Evolutionary conservation across 345 rosid species (phyloP).

Genomic region (Rhizophora apiculata): DNA sequence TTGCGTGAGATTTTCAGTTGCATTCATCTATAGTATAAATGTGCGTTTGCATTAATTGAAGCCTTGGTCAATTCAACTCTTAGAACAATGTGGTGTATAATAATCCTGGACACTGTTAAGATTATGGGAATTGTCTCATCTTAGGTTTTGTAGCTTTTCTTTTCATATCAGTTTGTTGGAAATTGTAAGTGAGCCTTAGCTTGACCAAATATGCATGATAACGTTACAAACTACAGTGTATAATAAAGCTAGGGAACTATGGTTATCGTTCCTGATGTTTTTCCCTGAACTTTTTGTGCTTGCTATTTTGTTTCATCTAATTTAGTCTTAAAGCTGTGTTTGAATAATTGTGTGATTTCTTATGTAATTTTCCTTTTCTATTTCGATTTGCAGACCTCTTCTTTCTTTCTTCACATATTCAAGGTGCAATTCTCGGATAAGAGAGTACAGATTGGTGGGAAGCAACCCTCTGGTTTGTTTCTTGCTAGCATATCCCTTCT

Average conservation of each 20-base stretch:
- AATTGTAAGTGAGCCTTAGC: too few species aligned
- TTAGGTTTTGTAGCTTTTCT: too few species aligned
- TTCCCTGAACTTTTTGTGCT: neutral
- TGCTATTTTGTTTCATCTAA: neutral
- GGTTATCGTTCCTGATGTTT: neutral
- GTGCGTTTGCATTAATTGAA: neutral
- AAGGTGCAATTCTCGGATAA: constrained; percentile 77
- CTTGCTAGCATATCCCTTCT: constrained; percentile 67
- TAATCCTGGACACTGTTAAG: neutral
- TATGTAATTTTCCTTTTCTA: neutral
- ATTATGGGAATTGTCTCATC: neutral
- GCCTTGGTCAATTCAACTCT: too few species aligned
- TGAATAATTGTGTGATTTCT: neutral
- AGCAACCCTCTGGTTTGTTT: constrained; percentile 61
- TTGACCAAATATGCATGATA: too few species aligned
- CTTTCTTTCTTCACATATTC: constrained; percentile 79
- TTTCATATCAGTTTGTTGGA: too few species aligned
- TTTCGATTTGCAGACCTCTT: constrained; percentile 66
- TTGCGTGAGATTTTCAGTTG: neutral
- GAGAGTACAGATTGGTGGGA: constrained; percentile 63
- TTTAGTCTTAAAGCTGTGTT: neutral
- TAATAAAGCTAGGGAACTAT: too few species aligned
- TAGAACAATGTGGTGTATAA: neutral
- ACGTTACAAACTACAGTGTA: too few species aligned
- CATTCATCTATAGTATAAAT: neutral